Evolutionary conservation across 2,329 filamentous ascomycete species (phyloP).

Genomic region (Bimuria novae-zelandiae): DNA sequence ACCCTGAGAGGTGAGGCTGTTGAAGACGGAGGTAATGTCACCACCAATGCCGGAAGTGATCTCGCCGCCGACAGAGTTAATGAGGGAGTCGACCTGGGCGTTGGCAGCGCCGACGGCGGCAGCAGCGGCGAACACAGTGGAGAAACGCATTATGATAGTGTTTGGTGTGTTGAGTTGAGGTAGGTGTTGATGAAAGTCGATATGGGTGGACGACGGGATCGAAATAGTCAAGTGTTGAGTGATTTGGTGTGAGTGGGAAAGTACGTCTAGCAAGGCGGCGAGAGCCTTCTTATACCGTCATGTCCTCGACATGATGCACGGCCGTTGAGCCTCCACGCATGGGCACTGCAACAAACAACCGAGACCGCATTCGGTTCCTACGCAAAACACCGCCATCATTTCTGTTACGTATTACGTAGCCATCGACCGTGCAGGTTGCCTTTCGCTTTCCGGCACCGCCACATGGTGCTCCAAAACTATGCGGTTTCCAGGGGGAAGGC

Average conservation of each 20-base stretch:
- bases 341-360: constrained; percentile 14
- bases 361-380: constrained; percentile 2
- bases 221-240: background rate
- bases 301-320: constrained; percentile 11
- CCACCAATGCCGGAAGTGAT: constrained; percentile 19
- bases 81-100: constrained; percentile 34
- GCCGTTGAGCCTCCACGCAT: background rate
- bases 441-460: constrained; percentile 18
- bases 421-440: background rate
- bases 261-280: background rate
- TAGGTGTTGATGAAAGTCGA: background rate
- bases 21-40: constrained; percentile 15
- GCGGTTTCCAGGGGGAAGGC: constrained; percentile 8
- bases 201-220: no score
- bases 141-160: constrained; percentile 39
- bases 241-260: constrained; percentile 3
- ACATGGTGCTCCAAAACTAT: constrained; percentile 13
- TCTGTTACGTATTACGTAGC: constrained; percentile 22
- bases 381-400: constrained; percentile 17
- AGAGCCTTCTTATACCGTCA: constrained; percentile 8
- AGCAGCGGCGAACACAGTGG: constrained; percentile 34
- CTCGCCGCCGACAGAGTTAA: constrained; percentile 26
- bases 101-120: constrained; percentile 35
- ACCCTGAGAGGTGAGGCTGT: constrained; percentile 11
- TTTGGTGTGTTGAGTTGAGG: constrained; percentile 6